phyloP scores from a whole-genome alignment of 495 filamentous ascomycete species.

The Alectoria sarmentosa region DNA sequence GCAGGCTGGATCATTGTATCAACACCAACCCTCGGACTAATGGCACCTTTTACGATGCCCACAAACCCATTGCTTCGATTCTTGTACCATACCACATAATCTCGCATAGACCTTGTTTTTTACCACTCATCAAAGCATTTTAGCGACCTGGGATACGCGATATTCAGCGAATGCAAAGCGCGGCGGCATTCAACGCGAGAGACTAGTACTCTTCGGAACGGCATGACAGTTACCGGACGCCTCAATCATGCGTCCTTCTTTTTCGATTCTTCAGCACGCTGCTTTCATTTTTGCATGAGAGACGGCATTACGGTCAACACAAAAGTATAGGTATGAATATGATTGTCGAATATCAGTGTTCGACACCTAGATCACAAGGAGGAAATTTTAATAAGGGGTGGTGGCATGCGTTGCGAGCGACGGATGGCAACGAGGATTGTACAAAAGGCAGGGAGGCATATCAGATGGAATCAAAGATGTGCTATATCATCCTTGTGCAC shows the following conservation, averaged over 20 bases:
- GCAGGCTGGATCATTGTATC: conserved; percentile 1
- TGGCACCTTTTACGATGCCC: not conserved
- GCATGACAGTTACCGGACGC: not conserved
- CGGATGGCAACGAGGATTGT: not conserved
- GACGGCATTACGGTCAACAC: conserved; percentile 16
- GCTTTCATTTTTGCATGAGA: conserved; percentile 14
- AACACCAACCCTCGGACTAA: not conserved
- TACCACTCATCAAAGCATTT: conserved; percentile 15
- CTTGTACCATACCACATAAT: conserved; percentile 16
- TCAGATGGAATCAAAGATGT: conserved; percentile 21
- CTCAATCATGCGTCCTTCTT: not conserved
- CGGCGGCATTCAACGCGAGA: not conserved
- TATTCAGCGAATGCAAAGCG: conserved; percentile 9
- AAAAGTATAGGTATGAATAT: conserved; percentile 17
- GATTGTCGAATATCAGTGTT: conserved; percentile 1
- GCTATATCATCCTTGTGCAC: conserved; percentile 40
- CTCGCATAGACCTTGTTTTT: conserved; percentile 15
- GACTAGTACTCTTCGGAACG: not conserved
- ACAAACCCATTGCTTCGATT: conserved; percentile 10
- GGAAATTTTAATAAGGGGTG: conserved; percentile 6
- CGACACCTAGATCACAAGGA: conserved; percentile 5
- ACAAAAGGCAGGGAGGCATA: conserved; percentile 3
- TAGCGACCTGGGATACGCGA: conserved; percentile 16
- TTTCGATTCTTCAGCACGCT: not conserved
- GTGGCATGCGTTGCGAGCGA: conserved; percentile 12